Conservation (phyloP, 108 stramenopile species). For the Mediolabrus comicus region DNA sequence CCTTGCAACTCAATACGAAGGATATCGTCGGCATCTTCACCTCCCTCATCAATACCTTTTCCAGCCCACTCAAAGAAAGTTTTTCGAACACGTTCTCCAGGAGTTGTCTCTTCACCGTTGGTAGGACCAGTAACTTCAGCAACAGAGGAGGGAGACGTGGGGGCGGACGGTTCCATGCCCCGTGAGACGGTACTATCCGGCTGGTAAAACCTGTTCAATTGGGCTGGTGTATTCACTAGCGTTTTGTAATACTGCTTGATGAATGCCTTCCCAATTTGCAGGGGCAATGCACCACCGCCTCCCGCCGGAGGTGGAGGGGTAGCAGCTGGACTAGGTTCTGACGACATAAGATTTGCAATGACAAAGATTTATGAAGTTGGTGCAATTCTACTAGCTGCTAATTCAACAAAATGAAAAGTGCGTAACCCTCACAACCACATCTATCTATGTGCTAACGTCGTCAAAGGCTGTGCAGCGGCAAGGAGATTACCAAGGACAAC, state of each 20-base stretch:
- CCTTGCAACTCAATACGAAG: constrained; percentile 57
- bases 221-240: constrained; percentile 57
- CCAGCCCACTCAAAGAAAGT: constrained; percentile 37
- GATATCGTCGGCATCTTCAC: neutral
- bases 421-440: neutral
- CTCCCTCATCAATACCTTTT: neutral
- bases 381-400: neutral
- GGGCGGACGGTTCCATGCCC: constrained; percentile 48
- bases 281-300: constrained; percentile 46
- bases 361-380: constrained; percentile 1
- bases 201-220: constrained; percentile 65
- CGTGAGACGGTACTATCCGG: constrained; percentile 54
- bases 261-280: constrained; percentile 69
- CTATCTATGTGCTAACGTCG: neutral
- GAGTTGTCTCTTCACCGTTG: neutral
- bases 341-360: constrained; percentile 5
- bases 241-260: constrained; percentile 82
- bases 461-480: neutral
- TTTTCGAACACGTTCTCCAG: constrained; percentile 25
- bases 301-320: constrained; percentile 9
- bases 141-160: constrained; percentile 40
- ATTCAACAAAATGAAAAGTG: neutral
- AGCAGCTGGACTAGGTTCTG: neutral
- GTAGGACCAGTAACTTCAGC: neutral
- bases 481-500: neutral